These are phyloP conservation scores for Zangia roseola DNA, from an alignment of 768 basidiomycete species.

Conservation along the genomic window DNA sequence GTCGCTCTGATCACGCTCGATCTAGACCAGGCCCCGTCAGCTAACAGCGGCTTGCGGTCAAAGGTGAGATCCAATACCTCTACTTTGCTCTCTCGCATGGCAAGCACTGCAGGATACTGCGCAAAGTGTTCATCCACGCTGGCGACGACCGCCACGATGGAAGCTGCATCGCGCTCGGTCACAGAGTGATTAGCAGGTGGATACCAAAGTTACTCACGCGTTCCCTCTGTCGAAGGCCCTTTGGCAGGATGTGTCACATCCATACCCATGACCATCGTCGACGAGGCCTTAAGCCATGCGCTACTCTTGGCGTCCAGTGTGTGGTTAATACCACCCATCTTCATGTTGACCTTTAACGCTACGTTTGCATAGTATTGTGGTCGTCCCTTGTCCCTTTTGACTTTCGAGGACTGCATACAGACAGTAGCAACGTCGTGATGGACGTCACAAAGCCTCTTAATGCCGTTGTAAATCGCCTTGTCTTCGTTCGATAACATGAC, in stretches of 20 bases:
- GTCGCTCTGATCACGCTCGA: slow-evolving; percentile 31
- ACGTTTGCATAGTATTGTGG: slow-evolving; percentile 54
- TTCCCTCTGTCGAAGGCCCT: slow-evolving; percentile 53
- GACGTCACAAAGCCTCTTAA: slow-evolving; percentile 51
- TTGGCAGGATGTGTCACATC: slow-evolving; percentile 73
- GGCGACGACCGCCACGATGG: slow-evolving; percentile 54
- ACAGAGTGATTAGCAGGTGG: background rate
- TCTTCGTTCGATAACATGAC: slow-evolving; percentile 49
- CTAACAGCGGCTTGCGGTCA: background rate
- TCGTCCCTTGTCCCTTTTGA: slow-evolving; percentile 50
- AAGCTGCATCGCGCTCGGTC: slow-evolving; percentile 28
- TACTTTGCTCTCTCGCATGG: slow-evolving; percentile 55
- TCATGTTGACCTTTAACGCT: slow-evolving; percentile 56
- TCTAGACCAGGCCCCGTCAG: background rate
- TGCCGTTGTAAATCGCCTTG: slow-evolving; percentile 46
- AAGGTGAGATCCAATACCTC: slow-evolving; percentile 44
- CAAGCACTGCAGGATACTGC: slow-evolving; percentile 48
- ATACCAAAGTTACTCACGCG: slow-evolving; percentile 26
- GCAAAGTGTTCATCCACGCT: slow-evolving; percentile 45
- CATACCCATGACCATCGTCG: slow-evolving; percentile 58
- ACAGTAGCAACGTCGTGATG: slow-evolving; percentile 55
- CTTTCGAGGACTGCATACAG: slow-evolving; percentile 69
- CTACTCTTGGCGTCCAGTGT: slow-evolving; percentile 39
- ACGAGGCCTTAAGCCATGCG: slow-evolving; percentile 37
- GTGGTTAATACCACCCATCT: slow-evolving; percentile 55